phyloP scores from a whole-genome alignment of 2,329 filamentous ascomycete genomes.

The Pseudogymnoascus sp. region DNA sequence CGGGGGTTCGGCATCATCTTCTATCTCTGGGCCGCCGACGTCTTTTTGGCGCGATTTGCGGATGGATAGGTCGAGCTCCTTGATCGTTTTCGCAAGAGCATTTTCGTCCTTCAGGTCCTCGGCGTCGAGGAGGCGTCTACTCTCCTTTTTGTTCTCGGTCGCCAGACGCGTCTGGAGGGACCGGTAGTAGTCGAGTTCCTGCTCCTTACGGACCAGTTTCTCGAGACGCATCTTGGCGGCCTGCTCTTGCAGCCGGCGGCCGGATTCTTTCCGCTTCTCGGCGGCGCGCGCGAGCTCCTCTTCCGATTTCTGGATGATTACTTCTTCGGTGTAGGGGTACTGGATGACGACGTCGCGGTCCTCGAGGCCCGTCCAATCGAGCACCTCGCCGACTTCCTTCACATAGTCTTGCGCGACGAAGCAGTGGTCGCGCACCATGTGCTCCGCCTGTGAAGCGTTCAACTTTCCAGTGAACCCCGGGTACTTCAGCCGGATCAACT shows the following conservation, averaged over 20 bases:
- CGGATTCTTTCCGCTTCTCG: conserved; percentile 91
- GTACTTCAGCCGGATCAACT: conserved; percentile 85
- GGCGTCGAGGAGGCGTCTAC: conserved; percentile 72
- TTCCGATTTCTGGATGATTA: conserved; percentile 83
- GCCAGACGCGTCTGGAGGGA: conserved; percentile 65
- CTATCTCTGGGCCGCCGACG: conserved; percentile 67
- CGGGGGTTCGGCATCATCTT: conserved; percentile 68
- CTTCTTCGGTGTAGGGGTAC: conserved; percentile 86
- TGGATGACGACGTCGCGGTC: conserved; percentile 84
- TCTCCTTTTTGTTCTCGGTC: conserved; percentile 83
- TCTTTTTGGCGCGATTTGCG: conserved; percentile 89
- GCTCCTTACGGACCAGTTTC: conserved; percentile 89
- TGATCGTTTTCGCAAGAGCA: conserved; percentile 73
- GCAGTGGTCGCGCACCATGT: conserved; percentile 80
- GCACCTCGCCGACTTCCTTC: conserved; percentile 61
- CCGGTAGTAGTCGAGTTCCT: conserved; percentile 90
- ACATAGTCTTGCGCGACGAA: conserved; percentile 83
- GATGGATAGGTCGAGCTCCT: conserved; percentile 84
- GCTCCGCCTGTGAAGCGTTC: conserved; percentile 76
- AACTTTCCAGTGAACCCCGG: conserved; percentile 80
- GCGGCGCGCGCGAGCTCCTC: conserved; percentile 86
- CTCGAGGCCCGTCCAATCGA: conserved; percentile 89
- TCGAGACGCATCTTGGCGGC: conserved; percentile 96
- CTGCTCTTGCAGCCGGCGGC: conserved; percentile 83
- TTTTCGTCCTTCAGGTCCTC: conserved; percentile 89